Evolutionary conservation across 129 eudicot genomes (phyloP).

Genomic region (Chrysanthemum makinoi): DNA sequence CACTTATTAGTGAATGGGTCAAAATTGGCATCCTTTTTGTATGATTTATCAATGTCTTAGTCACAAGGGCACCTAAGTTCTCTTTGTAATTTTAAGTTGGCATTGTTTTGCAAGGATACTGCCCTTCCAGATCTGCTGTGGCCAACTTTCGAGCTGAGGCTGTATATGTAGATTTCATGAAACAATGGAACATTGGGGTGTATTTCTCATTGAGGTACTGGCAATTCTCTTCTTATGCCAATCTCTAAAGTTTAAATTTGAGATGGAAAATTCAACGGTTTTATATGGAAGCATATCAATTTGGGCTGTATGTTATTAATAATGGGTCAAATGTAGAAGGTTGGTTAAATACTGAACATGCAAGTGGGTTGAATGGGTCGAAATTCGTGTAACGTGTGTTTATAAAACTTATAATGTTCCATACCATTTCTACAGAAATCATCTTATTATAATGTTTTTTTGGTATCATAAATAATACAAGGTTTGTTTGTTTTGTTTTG

Average conservation of each 20-base stretch:
- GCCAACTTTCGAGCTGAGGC: conserved; percentile 76
- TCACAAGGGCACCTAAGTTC: neutral
- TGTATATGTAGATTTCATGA: conserved; percentile 82
- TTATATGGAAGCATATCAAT: neutral
- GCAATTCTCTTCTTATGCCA: neutral
- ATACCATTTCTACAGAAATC: neutral
- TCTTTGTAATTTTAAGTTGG: conserved; percentile 10
- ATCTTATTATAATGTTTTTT: too few species aligned
- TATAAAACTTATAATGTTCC: neutral
- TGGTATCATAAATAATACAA: too few species aligned
- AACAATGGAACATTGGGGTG: conserved; percentile 94
- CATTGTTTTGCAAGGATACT: conserved; percentile 59
- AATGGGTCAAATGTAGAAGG: neutral
- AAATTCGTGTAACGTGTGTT: neutral
- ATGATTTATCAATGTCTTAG: neutral
- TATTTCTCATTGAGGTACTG: conserved; percentile 89
- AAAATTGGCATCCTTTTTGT: neutral
- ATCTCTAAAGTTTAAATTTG: neutral
- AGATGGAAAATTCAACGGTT: neutral
- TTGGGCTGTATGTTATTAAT: neutral
- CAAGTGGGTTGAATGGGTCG: neutral
- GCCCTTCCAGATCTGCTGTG: conserved; percentile 74
- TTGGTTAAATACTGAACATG: neutral
- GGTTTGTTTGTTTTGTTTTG: too few species aligned
- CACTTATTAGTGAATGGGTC: neutral